phyloP scores from a whole-genome alignment of 768 basidiomycete genomes.

The Tephrocybe sp. region DNA sequence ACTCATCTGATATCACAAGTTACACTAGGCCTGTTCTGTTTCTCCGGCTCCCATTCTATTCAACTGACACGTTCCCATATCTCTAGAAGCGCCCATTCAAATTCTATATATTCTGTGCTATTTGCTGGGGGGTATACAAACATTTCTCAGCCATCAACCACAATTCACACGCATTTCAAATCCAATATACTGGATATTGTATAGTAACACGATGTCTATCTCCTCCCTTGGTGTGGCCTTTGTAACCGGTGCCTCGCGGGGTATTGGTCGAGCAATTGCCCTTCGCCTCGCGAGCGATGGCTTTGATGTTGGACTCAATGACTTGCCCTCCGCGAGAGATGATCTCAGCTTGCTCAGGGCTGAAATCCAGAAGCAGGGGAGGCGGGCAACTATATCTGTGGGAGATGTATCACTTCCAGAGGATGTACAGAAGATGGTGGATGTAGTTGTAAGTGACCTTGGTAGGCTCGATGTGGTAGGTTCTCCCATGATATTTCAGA shows the following conservation, averaged over 20 bases:
- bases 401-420: constrained; percentile 32
- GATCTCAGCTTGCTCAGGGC: constrained; percentile 6
- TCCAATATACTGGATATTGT: too few relatives aligned
- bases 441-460: constrained; percentile 9
- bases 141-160: not conserved
- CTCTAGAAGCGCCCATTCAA: too few relatives aligned
- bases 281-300: constrained; percentile 38
- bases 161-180: not conserved
- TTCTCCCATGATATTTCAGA: not conserved
- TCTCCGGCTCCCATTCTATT: too few relatives aligned
- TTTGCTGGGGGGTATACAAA: too few relatives aligned
- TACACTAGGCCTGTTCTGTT: too few relatives aligned
- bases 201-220: constrained; percentile 28
- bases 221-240: constrained; percentile 15
- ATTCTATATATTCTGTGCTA: too few relatives aligned
- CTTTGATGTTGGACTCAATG: constrained; percentile 38
- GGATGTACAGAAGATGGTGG: constrained; percentile 34
- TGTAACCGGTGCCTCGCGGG: constrained; percentile 26
- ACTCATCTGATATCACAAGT: too few relatives aligned
- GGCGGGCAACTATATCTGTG: constrained; percentile 5
- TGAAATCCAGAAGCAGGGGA: constrained; percentile 16
- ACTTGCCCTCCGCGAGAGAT: constrained; percentile 19
- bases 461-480: constrained; percentile 30
- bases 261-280: constrained; percentile 43
- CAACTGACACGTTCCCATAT: too few relatives aligned